These are phyloP conservation scores for Phoenix dactylifera DNA, from an alignment of 176 grass and related monocot genomes.

Conservation along the genomic window DNA sequence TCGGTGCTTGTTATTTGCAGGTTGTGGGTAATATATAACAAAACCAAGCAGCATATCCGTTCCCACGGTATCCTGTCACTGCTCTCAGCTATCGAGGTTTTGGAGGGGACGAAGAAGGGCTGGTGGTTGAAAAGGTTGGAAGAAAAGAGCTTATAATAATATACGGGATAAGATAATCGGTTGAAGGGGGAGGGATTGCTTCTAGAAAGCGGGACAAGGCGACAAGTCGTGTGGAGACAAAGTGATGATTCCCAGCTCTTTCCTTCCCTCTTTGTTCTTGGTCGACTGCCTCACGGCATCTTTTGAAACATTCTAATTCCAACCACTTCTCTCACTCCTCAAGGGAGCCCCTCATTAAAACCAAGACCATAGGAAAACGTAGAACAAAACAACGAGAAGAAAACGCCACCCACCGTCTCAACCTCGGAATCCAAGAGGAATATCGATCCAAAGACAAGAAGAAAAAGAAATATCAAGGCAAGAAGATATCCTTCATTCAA, in stretches of 20 bases:
- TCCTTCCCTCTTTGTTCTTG: no score
- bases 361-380: conserved; percentile 14
- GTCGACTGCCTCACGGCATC: conserved; percentile 19
- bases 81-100: no score
- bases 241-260: not conserved
- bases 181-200: conserved; percentile 16
- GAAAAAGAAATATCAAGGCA: conserved; percentile 16
- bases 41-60: no score
- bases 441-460: not conserved
- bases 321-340: not conserved
- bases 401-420: conserved; percentile 20
- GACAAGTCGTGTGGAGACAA: conserved; percentile 10
- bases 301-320: conserved; percentile 5
- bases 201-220: conserved; percentile 30
- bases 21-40: no score
- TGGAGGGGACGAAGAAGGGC: no score
- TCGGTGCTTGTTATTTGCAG: no score
- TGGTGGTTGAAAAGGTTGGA: no score
- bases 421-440: conserved; percentile 36
- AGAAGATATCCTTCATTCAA: conserved; percentile 18
- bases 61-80: no score
- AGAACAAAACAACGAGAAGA: conserved; percentile 1
- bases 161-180: no score
- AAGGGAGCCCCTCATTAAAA: conserved; percentile 5
- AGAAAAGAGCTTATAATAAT: no score